phyloP scores from a whole-genome alignment of 2,329 filamentous ascomycete species.

The Pseudocercospora vitis region DNA sequence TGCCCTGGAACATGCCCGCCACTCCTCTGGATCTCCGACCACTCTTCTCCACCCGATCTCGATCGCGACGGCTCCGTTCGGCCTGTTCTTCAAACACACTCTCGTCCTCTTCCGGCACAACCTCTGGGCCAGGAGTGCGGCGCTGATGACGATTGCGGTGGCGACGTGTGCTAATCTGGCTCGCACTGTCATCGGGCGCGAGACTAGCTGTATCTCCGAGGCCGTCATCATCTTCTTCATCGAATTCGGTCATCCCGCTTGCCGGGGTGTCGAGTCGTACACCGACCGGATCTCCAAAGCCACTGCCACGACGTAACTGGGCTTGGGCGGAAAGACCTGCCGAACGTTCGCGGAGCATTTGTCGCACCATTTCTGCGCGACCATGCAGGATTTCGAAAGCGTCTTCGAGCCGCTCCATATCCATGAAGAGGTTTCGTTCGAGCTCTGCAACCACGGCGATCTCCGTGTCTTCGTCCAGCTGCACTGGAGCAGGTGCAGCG shows the following conservation, averaged over 20 bases:
- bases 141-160: slow-evolving; percentile 65
- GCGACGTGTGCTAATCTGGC: slow-evolving; percentile 73
- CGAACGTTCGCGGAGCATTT: slow-evolving; percentile 74
- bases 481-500: slow-evolving; percentile 62
- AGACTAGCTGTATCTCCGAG: slow-evolving; percentile 52
- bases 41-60: slow-evolving; percentile 5
- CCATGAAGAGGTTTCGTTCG: slow-evolving; percentile 86
- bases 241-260: slow-evolving; percentile 36
- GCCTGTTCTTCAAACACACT: slow-evolving; percentile 39
- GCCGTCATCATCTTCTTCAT: slow-evolving; percentile 36
- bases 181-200: slow-evolving; percentile 76
- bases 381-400: slow-evolving; percentile 90
- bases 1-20: slow-evolving; percentile 12
- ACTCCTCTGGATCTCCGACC: slow-evolving; percentile 15
- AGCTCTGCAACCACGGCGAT: slow-evolving; percentile 87
- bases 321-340: slow-evolving; percentile 71
- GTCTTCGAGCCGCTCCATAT: slow-evolving; percentile 93
- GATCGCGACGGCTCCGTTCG: slow-evolving; percentile 9
- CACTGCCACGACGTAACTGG: slow-evolving; percentile 58
- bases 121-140: slow-evolving; percentile 70
- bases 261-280: slow-evolving; percentile 48
- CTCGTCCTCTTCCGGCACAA: slow-evolving; percentile 68
- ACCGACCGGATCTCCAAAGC: slow-evolving; percentile 40
- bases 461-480: slow-evolving; percentile 90
- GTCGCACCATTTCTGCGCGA: slow-evolving; percentile 77